These are phyloP conservation scores for Rhododendron vialii DNA, from an alignment of 148 eudicot genomes.

Conservation along the genomic window DNA sequence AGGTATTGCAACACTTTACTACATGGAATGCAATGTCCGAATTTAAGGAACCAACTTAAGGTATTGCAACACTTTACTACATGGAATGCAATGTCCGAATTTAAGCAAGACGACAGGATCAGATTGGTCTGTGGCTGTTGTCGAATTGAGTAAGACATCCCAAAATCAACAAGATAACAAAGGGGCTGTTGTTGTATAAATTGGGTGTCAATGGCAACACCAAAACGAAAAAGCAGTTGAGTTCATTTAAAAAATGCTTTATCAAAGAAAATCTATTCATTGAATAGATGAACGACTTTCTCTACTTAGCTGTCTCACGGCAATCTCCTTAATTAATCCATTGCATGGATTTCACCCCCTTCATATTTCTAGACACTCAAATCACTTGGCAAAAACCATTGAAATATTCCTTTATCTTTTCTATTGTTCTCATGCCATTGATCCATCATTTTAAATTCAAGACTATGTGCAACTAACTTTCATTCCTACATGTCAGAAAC, in stretches of 20 bases:
- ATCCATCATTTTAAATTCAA: not conserved
- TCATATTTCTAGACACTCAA: not conserved
- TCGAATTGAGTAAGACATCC: not conserved
- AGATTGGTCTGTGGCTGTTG: not conserved
- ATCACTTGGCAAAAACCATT: not conserved
- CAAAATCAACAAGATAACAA: not conserved
- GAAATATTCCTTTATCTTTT: not conserved
- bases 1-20: not conserved
- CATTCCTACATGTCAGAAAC: not conserved
- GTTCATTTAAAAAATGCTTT: not conserved
- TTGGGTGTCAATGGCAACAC: not conserved
- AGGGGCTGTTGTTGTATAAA: not conserved
- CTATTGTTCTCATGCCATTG: not conserved
- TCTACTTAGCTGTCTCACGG: not conserved
- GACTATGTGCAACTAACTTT: not conserved
- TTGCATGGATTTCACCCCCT: not conserved
- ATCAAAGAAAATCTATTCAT: not conserved
- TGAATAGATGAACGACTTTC: not conserved
- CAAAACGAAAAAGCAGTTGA: not conserved
- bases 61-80: not conserved
- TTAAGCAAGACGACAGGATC: not conserved
- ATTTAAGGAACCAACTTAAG: not conserved
- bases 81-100: not conserved
- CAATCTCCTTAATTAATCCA: not conserved
- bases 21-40: not conserved